These are phyloP conservation scores for Gypsophila paniculata DNA, from an alignment of 179 eudicot genomes.

Conservation along the genomic window DNA sequence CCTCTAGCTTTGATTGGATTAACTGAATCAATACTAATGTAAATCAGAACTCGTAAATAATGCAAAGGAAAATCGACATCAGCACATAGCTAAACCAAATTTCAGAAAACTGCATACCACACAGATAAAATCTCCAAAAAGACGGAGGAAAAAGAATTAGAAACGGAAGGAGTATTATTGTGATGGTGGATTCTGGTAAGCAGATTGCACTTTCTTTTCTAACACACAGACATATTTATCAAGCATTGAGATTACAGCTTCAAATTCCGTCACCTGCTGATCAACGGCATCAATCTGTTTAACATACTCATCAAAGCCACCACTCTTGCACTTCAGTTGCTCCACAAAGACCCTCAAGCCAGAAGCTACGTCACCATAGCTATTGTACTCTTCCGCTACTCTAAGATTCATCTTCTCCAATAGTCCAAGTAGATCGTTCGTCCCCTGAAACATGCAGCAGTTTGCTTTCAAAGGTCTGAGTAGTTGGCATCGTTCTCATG, in stretches of 20 bases:
- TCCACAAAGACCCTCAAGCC: conserved; percentile 93
- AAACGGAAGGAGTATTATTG: conserved; percentile 15
- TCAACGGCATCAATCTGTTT: conserved; percentile 87
- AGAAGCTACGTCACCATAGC: conserved; percentile 77
- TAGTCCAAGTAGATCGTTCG: conserved; percentile 69
- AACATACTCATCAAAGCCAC: conserved; percentile 69
- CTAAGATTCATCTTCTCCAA: conserved; percentile 90
- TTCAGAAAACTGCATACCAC: background rate
- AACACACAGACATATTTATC: conserved; percentile 68
- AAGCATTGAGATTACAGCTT: conserved; percentile 90
- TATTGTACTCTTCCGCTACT: conserved; percentile 87
- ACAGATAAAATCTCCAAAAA: background rate
- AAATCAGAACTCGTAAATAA: background rate
- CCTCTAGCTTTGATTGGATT: background rate
- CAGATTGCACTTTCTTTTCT: conserved; percentile 70
- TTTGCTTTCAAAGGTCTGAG: conserved; percentile 9
- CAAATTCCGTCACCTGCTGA: conserved; percentile 82
- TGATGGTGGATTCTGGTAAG: conserved; percentile 54
- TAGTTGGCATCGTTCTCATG: background rate
- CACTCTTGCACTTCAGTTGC: conserved; percentile 72
- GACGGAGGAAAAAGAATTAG: background rate
- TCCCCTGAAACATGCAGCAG: conserved; percentile 44
- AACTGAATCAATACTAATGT: background rate
- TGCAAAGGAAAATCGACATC: background rate
- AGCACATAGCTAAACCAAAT: background rate